These are phyloP conservation scores for Mucor velutinosus DNA, from an alignment of 371 early-diverging fungal genomes.

Conservation along the genomic window DNA sequence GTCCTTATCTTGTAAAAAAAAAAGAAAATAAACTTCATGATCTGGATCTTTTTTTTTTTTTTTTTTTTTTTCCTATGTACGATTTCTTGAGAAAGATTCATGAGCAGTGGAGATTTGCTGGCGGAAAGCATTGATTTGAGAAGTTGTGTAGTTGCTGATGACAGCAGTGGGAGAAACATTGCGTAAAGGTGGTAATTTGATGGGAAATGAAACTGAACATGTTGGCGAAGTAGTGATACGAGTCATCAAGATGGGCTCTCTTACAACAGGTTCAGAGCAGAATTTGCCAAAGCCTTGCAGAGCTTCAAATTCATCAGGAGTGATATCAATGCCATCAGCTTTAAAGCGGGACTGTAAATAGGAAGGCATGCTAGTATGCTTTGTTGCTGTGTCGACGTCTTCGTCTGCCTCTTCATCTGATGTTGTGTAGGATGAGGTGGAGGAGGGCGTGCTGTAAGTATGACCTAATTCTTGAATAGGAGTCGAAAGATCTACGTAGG, in stretches of 20 bases:
- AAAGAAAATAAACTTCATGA: background rate
- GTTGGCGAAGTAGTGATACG: conserved; percentile 9
- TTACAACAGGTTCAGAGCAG: conserved; percentile 49
- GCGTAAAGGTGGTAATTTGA: conserved; percentile 14
- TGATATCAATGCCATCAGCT: conserved; percentile 22
- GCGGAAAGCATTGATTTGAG: conserved; percentile 22
- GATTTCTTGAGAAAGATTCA: conserved; percentile 24
- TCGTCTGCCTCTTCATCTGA: conserved; percentile 4
- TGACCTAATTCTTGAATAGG: conserved; percentile 21
- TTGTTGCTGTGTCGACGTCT: background rate
- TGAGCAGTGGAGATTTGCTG: conserved; percentile 12
- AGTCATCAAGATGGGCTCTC: conserved; percentile 46
- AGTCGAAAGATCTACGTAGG: conserved; percentile 15
- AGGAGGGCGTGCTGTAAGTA: background rate
- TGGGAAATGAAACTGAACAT: conserved; percentile 1
- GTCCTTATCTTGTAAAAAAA: background rate
- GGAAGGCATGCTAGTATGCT: background rate
- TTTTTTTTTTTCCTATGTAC: background rate
- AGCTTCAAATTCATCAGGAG: conserved; percentile 49
- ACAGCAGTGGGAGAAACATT: conserved; percentile 4
- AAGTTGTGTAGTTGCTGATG: background rate
- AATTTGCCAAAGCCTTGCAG: conserved; percentile 45
- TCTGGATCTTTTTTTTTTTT: too few relatives aligned
- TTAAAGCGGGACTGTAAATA: background rate
- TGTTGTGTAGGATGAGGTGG: background rate